These are phyloP conservation scores for Saitozyma sp. DNA, from an alignment of 768 basidiomycete species.

Conservation along the genomic window DNA sequence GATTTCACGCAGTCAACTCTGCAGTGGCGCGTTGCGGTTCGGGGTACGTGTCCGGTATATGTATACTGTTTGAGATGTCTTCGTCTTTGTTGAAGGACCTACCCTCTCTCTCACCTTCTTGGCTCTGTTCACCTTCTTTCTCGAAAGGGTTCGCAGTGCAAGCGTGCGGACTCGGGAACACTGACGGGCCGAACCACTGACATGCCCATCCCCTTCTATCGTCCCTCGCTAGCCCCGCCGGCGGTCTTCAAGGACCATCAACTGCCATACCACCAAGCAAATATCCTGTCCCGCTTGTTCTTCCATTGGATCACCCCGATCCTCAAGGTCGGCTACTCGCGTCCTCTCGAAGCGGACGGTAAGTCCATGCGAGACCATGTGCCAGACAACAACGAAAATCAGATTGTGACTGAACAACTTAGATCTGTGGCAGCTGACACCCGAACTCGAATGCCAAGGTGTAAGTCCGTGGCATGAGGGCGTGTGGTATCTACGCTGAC, in stretches of 20 bases:
- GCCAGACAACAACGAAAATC: no score
- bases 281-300: slow-evolving; percentile 22
- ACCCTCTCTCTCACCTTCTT: no score
- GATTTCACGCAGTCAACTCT: no score
- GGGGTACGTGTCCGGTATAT: no score
- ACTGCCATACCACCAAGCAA: slow-evolving; percentile 25
- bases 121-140: no score
- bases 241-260: slow-evolving; percentile 19
- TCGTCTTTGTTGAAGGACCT: no score
- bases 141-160: no score
- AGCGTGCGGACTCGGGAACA: no score
- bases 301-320: slow-evolving; percentile 41
- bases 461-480: not conserved
- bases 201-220: slow-evolving; percentile 39
- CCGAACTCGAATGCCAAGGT: slow-evolving; percentile 3
- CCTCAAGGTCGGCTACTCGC: slow-evolving; percentile 32
- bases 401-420: no score
- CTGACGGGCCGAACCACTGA: not conserved
- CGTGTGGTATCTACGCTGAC: no score
- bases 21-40: no score
- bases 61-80: no score
- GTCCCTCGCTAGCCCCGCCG: slow-evolving; percentile 24
- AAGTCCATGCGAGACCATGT: slow-evolving; percentile 3
- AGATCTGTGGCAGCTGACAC: slow-evolving; percentile 12
- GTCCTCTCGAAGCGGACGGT: slow-evolving; percentile 34